These are phyloP conservation scores for Cucumis melo DNA, from an alignment of 306 rosid species.

Conservation along the genomic window DNA sequence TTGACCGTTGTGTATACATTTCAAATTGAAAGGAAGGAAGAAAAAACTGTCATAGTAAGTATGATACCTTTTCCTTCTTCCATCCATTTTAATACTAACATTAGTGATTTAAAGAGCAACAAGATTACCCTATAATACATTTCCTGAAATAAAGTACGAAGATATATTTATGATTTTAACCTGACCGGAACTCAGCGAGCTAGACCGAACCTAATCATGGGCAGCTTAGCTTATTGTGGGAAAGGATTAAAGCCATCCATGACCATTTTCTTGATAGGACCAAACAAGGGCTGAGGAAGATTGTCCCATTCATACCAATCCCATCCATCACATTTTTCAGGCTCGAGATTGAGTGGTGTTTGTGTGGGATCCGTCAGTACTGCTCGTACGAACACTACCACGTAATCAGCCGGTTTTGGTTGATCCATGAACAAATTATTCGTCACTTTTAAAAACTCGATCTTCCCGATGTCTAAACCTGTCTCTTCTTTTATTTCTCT, in stretches of 20 bases:
- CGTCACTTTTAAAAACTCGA: constrained; percentile 33
- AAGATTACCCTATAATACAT: too few relatives aligned
- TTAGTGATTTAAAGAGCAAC: too few relatives aligned
- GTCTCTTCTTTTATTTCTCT: constrained; percentile 72
- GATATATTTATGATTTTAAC: too few relatives aligned
- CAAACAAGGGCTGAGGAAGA: constrained; percentile 46
- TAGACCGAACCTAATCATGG: not conserved
- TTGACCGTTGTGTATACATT: too few relatives aligned
- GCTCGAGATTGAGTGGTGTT: constrained; percentile 35
- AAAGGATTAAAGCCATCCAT: constrained; percentile 28
- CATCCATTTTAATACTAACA: too few relatives aligned
- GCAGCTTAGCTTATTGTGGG: not conserved
- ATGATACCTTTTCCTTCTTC: too few relatives aligned
- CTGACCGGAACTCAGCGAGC: too few relatives aligned
- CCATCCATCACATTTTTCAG: constrained; percentile 62
- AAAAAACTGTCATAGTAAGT: too few relatives aligned
- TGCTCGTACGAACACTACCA: constrained; percentile 34
- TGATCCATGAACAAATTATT: constrained; percentile 31
- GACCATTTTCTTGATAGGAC: constrained; percentile 38
- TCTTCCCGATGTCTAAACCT: constrained; percentile 24
- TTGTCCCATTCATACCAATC: constrained; percentile 53
- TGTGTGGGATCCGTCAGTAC: constrained; percentile 13
- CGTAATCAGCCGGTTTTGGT: constrained; percentile 37
- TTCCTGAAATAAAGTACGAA: too few relatives aligned
- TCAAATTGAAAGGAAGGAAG: too few relatives aligned